Evolutionary conservation across 2,329 filamentous ascomycete genomes (phyloP).

Genomic region (Blastomyces percursus): DNA sequence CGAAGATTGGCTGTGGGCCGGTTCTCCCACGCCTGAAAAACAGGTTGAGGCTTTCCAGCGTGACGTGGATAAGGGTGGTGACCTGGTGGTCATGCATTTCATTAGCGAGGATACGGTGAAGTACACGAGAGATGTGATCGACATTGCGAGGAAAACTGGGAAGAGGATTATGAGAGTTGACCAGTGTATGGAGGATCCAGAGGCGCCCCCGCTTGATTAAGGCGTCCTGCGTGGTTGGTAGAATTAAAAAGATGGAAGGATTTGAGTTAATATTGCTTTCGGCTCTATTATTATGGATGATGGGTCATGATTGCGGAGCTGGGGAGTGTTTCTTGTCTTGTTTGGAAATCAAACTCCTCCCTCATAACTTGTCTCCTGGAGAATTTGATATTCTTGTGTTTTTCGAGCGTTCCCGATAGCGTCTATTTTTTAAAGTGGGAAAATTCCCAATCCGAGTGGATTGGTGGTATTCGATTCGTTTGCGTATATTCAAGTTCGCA

Average conservation of each 20-base stretch:
- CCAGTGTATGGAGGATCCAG: slow-evolving; percentile 54
- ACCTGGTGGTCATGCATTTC: slow-evolving; percentile 59
- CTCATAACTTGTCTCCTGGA: background rate
- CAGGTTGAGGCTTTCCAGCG: slow-evolving; percentile 56
- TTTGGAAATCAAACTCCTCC: too few relatives aligned
- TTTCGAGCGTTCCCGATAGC: background rate
- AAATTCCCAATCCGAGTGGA: background rate
- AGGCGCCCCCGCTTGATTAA: slow-evolving; percentile 37
- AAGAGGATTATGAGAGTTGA: slow-evolving; percentile 57
- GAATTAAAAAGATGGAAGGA: background rate
- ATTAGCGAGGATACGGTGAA: slow-evolving; percentile 52
- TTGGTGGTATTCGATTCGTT: background rate
- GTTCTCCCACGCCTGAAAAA: slow-evolving; percentile 51
- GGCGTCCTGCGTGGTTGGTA: background rate
- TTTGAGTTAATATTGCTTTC: background rate
- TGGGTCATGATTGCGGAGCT: too few relatives aligned
- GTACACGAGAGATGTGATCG: slow-evolving; percentile 55
- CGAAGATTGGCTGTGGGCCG: slow-evolving; percentile 60
- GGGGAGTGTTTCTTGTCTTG: background rate
- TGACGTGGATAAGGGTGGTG: slow-evolving; percentile 51
- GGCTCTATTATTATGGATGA: background rate
- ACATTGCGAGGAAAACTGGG: slow-evolving; percentile 51
- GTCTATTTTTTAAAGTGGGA: background rate
- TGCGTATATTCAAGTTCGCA: background rate
- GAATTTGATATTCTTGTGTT: background rate